Base-by-base conservation (phyloP, 768 basidiomycete species). In the Clitopilus hobsonii region DNA sequence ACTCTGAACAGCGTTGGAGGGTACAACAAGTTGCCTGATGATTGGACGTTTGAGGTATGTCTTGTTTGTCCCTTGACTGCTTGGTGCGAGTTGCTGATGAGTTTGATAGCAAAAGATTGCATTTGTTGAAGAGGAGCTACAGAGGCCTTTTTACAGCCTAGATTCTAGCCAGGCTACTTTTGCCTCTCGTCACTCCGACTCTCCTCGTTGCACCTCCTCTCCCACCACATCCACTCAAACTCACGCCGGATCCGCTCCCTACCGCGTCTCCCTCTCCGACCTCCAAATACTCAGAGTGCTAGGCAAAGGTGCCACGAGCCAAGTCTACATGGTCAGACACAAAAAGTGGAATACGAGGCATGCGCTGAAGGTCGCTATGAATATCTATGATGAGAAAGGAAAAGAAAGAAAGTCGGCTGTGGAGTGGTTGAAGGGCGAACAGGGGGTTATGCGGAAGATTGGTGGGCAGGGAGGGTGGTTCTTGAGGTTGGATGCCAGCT, bases 301-400 rank as follows among this genome's bases (percentile, higher is more conserved):
- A 13, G 59, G 59, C 20, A 38, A 47, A 24, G 61, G 61, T 2
- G 50, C 57, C 5, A 55, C 29, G 28, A 59, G 59, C 13, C 48
- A 55, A 16, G 61, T 62, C 4, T 56, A 60, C 27, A 27, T 56
- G 22, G 53, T 55, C 6, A 25, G 41, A 6, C 50, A 62, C 26
- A 54, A 54, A 18, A 49, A 56, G 1, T 53, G 56, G 16, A 49
- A 51, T 2, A 41, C 50, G 16, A 49, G 51, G 16, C 36, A 51
- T 10, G 61, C 61, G 13, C 48, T 62, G 18, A 62, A 62, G 49
- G 54, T 62, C 14, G 30, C 24, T 1, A 28, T 20, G 6, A 48
- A 55, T 2, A 45, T 55, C 0, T 27, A 49, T 49, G 48, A 49
- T 23, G 8, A 11, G 10, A 36, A 11, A n/a, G 32, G 32, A 3